phyloP scores from a whole-genome alignment of 2,329 filamentous ascomycete genomes.

The Calonectria leucothoes region DNA sequence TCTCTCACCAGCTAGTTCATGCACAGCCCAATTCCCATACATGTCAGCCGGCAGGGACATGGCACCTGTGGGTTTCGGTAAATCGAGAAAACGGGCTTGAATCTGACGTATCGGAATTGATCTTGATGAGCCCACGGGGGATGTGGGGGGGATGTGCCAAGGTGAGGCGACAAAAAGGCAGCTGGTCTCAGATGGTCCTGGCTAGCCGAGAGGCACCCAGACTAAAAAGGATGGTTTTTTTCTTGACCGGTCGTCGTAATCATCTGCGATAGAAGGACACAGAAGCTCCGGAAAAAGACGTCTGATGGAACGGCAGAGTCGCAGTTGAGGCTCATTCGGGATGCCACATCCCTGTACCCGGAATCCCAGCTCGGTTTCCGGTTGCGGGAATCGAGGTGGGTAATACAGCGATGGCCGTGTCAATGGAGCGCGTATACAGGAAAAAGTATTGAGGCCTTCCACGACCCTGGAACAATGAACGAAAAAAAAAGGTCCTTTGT shows the following conservation, averaged over 20 bases:
- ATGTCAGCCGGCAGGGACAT: background rate
- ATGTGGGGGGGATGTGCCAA: background rate
- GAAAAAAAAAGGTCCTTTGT: background rate
- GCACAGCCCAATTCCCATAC: background rate
- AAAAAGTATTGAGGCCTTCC: background rate
- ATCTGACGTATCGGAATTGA: background rate
- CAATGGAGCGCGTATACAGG: background rate
- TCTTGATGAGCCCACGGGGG: background rate
- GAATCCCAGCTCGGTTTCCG: background rate
- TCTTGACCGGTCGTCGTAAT: background rate
- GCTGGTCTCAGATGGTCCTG: background rate
- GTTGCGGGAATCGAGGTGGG: background rate
- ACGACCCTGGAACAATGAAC: background rate
- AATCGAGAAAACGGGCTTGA: background rate
- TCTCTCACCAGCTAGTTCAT: background rate
- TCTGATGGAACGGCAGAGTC: background rate
- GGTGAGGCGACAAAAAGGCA: background rate
- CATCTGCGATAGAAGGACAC: background rate
- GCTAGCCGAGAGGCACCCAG: background rate
- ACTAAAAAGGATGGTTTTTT: background rate
- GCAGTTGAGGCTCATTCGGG: background rate
- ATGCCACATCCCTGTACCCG: background rate
- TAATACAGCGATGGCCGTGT: background rate
- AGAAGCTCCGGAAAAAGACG: background rate
- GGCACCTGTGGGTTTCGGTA: background rate